Conservation (phyloP, 106 monocot genomes). For the Phalaenopsis equestris region DNA sequence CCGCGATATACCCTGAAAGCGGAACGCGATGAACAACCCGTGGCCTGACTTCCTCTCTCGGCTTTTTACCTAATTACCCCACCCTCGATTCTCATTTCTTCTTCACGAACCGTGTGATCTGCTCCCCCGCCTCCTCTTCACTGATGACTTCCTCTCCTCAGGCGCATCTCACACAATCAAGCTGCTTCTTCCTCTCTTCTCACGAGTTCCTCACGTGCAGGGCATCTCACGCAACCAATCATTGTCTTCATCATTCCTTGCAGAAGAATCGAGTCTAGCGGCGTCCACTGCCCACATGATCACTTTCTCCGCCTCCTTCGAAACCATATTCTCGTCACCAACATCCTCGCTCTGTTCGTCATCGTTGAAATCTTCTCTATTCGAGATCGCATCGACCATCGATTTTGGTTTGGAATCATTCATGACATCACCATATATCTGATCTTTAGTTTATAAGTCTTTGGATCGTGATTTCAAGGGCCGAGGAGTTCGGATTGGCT, state of each 20-base stretch:
- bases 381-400: not conserved
- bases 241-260: conserved; percentile 13
- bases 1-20: too few relatives aligned
- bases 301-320: conserved; percentile 72
- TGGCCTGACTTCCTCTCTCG: too few relatives aligned
- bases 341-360: conserved; percentile 6
- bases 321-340: conserved; percentile 14
- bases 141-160: too few relatives aligned
- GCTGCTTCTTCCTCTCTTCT: too few relatives aligned
- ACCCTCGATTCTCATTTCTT: too few relatives aligned
- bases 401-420: conserved; percentile 10
- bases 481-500: conserved; percentile 5
- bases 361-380: not conserved
- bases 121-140: too few relatives aligned
- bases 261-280: conserved; percentile 19
- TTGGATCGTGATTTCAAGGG: not conserved
- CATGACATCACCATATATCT: not conserved
- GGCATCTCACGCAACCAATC: too few relatives aligned
- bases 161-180: too few relatives aligned
- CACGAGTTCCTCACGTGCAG: too few relatives aligned
- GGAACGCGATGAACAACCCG: too few relatives aligned
- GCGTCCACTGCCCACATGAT: conserved; percentile 79
- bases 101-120: too few relatives aligned
- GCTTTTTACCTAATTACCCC: too few relatives aligned
- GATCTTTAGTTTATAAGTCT: not conserved